Conservation (phyloP, 2,329 filamentous ascomycete genomes). For the Sporothrix pallida region DNA sequence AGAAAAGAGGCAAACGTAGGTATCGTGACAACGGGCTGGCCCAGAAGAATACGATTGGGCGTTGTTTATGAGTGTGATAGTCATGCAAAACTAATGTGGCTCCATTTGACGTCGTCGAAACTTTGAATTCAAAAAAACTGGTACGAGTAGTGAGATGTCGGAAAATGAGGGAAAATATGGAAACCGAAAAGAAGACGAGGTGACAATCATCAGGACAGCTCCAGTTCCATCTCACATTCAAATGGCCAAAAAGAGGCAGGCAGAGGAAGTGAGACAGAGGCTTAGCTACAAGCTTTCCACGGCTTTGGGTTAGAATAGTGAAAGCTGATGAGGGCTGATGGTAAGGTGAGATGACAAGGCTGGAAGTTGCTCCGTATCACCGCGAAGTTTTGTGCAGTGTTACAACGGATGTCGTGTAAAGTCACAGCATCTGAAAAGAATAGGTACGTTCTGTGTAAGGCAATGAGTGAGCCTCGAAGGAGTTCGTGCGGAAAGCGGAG, state of each 20-base stretch:
- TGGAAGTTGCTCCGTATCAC: neutral
- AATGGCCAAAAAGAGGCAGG: neutral
- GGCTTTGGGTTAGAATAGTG: slow-evolving; percentile 7
- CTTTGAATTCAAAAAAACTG: neutral
- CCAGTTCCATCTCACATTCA: neutral
- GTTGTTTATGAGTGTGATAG: neutral
- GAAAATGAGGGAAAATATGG: neutral
- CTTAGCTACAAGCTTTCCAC: neutral
- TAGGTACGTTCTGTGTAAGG: neutral
- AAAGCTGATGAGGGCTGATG: neutral
- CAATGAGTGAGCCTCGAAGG: neutral
- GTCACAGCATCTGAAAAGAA: neutral
- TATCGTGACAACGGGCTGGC: neutral
- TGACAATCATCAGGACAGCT: neutral
- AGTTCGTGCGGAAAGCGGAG: neutral
- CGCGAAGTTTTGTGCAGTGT: neutral
- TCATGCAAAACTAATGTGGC: neutral
- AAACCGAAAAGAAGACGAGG: neutral
- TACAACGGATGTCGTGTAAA: neutral
- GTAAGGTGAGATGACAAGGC: neutral
- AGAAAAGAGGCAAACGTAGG: neutral
- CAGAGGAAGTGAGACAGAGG: neutral
- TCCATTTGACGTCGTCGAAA: slow-evolving; percentile 5
- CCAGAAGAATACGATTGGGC: neutral
- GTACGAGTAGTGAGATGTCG: neutral